These are phyloP conservation scores for Cornus florida DNA, from an alignment of 148 eudicot species.

Conservation along the genomic window DNA sequence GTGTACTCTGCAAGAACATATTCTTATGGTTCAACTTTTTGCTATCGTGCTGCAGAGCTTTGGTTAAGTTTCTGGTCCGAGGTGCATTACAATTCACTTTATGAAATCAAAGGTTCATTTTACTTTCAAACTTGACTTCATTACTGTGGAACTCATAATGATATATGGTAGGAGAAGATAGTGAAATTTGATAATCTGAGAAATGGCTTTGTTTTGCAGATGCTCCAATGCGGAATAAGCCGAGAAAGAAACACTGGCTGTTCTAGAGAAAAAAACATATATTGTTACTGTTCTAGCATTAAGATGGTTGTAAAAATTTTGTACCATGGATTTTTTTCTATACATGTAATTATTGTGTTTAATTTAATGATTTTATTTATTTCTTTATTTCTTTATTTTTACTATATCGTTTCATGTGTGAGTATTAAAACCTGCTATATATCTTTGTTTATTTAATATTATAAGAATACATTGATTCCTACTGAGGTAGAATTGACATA, in stretches of 20 bases:
- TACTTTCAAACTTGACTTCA: neutral
- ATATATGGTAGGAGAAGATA: neutral
- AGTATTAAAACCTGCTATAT: no score
- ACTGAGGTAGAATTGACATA: no score
- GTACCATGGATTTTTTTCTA: neutral
- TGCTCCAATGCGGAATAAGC: conserved; percentile 55
- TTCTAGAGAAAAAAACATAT: conserved; percentile 27
- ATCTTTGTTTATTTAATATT: no score
- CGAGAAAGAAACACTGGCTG: conserved; percentile 79
- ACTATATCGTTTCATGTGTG: no score
- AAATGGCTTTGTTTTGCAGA: conserved; percentile 41
- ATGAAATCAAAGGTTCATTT: conserved; percentile 67
- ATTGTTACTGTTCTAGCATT: neutral
- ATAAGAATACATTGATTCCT: no score
- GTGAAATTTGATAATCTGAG: neutral
- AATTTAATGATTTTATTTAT: no score
- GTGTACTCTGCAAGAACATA: neutral
- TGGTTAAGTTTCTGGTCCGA: conserved; percentile 98
- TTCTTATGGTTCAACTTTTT: neutral
- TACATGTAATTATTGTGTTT: neutral
- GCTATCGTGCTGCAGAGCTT: conserved; percentile 47
- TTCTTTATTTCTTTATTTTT: no score
- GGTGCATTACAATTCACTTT: conserved; percentile 91
- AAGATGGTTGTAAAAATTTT: neutral
- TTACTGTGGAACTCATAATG: neutral